Base-by-base conservation (phyloP, 176 grass and related monocot species). In the Urochloa ruziziensis region DNA sequence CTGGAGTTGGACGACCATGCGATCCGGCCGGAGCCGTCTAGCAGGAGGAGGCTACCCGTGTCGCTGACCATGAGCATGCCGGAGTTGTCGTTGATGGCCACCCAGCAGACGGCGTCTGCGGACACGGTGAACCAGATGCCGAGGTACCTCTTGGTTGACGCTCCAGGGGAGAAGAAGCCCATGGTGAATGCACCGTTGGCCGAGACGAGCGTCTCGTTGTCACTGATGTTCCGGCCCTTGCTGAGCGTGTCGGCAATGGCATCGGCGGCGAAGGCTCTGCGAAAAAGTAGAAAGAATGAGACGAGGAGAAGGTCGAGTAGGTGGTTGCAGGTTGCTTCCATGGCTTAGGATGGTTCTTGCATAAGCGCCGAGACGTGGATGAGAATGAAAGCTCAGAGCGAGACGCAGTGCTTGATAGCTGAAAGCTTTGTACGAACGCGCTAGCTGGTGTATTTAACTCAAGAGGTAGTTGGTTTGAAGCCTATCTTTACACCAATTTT, bases 81-180 rank as follows among this genome's bases (percentile, higher is more conserved):
- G 54, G 67, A 0, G 72, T 15, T 66, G 10, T 23, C 25, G 11
- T 21, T 28, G 19, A 89, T 89, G 30, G 82, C 87, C 21, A 89
- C 76, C 82, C 79, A 88, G 59, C 84, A 47, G 8, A 86, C 25
- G 8, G 65, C 39, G 37, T 21, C 37, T 2, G 10, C n/a, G 17
- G 49, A 79, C 34, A 37, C 59, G 36, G 70, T n/a, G 75, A 68
- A 90, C 88, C 88, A 83, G 15, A 90, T 64, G 4, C 73, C 84
- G 2, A 83, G 35, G 64, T 82, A 85, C 12, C 67, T 60, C 6
- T 18, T 54, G 15, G 12, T 13, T 52, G n/a, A 19, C 44, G 7
- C 39, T 17, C 80, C 68, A 5, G 72, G 88, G 2, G 83, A 82
- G 78, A 86, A 82, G 78, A 86, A 90, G 15, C 88, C 83, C 14